Evolutionary conservation across 768 basidiomycete genomes (phyloP).

Genomic region (Hypholoma fasciculare): DNA sequence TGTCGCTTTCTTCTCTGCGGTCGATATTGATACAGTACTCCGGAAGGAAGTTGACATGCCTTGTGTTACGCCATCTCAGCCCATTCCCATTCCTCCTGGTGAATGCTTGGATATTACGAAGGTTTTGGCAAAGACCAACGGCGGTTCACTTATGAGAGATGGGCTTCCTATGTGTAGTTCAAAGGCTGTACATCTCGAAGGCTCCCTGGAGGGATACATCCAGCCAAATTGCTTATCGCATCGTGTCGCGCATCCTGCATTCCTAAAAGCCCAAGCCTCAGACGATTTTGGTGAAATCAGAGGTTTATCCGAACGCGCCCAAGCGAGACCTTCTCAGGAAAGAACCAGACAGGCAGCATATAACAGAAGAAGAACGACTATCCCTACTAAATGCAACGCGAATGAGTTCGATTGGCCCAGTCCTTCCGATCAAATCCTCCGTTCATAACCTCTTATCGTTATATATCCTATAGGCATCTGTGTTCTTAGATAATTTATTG

Average conservation of each 20-base stretch:
- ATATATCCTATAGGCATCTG: not conserved
- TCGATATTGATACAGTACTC: conserved; percentile 88
- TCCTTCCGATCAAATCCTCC: not conserved
- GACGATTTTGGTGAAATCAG: conserved; percentile 71
- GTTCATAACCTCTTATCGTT: not conserved
- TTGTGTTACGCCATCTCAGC: conserved; percentile 93
- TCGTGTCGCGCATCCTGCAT: conserved; percentile 61
- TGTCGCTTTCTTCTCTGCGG: conserved; percentile 95
- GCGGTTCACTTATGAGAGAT: conserved; percentile 65
- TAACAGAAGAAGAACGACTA: not conserved
- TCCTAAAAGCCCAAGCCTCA: conserved; percentile 78
- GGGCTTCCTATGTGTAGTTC: conserved; percentile 50
- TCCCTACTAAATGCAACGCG: not conserved
- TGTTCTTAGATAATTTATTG: not conserved
- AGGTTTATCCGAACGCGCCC: conserved; percentile 55
- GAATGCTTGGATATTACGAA: conserved; percentile 75
- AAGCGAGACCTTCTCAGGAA: not conserved
- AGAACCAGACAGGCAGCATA: not conserved
- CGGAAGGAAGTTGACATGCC: conserved; percentile 97
- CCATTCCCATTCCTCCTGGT: conserved; percentile 79
- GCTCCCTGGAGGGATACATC: conserved; percentile 46
- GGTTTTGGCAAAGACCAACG: conserved; percentile 66
- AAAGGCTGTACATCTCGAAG: conserved; percentile 15
- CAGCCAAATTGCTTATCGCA: conserved; percentile 64
- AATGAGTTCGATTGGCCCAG: not conserved